phyloP scores from a whole-genome alignment of 2,329 filamentous ascomycete species.

The Penicillium palitans region DNA sequence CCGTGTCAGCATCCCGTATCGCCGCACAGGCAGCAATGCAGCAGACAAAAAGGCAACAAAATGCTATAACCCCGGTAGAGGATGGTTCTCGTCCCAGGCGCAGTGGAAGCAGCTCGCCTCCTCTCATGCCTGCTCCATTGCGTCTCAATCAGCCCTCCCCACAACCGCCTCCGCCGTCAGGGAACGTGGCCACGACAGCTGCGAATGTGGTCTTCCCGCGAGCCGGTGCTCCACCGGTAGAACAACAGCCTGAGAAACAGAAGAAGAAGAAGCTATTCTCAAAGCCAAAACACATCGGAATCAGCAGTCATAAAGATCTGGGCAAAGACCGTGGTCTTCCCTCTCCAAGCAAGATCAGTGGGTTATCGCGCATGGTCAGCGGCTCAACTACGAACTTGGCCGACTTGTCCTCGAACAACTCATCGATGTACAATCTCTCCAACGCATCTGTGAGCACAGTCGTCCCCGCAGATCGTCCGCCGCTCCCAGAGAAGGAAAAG shows the following conservation, averaged over 20 bases:
- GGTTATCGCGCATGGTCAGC: constrained; percentile 57
- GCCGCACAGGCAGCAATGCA: constrained; percentile 68
- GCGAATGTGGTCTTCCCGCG: constrained; percentile 64
- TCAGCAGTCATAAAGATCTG: constrained; percentile 59
- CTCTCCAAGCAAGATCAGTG: constrained; percentile 60
- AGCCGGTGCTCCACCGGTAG: constrained; percentile 40
- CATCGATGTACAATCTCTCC: constrained; percentile 60
- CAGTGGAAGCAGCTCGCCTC: constrained; percentile 39
- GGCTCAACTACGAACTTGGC: constrained; percentile 61
- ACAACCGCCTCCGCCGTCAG: constrained; percentile 10
- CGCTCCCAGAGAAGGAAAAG: constrained; percentile 43
- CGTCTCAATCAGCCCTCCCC: constrained; percentile 25
- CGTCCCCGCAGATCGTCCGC: constrained; percentile 50
- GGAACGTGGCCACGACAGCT: constrained; percentile 59
- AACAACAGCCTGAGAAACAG: constrained; percentile 56
- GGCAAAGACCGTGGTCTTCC: constrained; percentile 54
- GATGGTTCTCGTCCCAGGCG: constrained; percentile 28
- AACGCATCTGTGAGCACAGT: constrained; percentile 64
- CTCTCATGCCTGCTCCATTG: constrained; percentile 32
- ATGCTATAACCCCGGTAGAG: constrained; percentile 46
- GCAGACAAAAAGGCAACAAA: constrained; percentile 58
- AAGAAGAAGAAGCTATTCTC: constrained; percentile 70
- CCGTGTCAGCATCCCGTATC: constrained; percentile 61
- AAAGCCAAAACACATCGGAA: constrained; percentile 65
- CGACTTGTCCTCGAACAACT: constrained; percentile 55